Conservation (phyloP, 2,329 filamentous ascomycete species). For the Cephalotrichum gorgonifer region DNA sequence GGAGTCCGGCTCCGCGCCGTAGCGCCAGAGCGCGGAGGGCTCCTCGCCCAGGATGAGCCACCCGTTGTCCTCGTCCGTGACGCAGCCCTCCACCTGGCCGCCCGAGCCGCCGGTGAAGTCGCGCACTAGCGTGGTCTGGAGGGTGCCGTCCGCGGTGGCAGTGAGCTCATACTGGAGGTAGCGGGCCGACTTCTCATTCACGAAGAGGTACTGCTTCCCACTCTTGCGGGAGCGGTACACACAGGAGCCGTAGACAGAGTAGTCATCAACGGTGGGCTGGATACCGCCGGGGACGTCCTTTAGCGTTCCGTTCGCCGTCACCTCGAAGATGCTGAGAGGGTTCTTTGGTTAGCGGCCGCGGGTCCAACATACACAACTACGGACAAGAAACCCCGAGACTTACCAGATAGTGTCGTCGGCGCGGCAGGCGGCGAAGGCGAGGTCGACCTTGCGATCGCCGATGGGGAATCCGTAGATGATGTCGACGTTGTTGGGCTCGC, state of each 20-base stretch:
- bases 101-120: constrained; percentile 38
- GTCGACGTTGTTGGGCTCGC: constrained; percentile 43
- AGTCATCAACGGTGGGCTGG: constrained; percentile 33
- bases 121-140: constrained; percentile 36
- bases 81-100: constrained; percentile 44
- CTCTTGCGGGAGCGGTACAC: constrained; percentile 35
- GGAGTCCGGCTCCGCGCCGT: constrained; percentile 36
- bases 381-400: no score
- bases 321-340: constrained; percentile 32
- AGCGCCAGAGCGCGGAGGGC: constrained; percentile 39
- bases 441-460: constrained; percentile 31
- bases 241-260: constrained; percentile 40
- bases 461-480: constrained; percentile 37
- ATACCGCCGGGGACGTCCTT: constrained; percentile 29
- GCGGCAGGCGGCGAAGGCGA: constrained; percentile 40
- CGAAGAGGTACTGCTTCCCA: constrained; percentile 41
- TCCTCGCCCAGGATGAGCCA: constrained; percentile 42
- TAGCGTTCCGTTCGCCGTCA: constrained; percentile 33
- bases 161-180: constrained; percentile 43
- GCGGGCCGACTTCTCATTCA: constrained; percentile 41
- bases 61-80: constrained; percentile 38
- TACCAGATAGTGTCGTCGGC: constrained; percentile 42
- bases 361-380: no score
- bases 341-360: not conserved
- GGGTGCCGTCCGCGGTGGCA: constrained; percentile 24